Conservation (phyloP, 805 yeast species). For the Pichia kluyveri region DNA sequence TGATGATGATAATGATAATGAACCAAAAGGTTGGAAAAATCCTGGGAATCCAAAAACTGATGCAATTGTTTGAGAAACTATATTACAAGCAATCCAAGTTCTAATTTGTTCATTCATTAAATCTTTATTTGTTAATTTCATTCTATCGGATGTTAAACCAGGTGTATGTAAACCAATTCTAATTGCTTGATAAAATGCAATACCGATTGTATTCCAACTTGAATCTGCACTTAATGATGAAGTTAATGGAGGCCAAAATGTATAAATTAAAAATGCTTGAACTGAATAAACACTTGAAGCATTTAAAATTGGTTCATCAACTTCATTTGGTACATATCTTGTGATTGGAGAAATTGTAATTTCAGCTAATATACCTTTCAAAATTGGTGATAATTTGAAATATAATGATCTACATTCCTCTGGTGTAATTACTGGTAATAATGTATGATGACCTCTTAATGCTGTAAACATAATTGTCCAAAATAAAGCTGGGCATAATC, state of each 20-base stretch:
- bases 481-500: slow-evolving; percentile 78
- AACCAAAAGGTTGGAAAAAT: slow-evolving; percentile 74
- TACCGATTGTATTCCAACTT: slow-evolving; percentile 91
- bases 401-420: slow-evolving; percentile 33
- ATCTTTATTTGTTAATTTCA: slow-evolving; percentile 34
- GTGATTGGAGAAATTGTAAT: slow-evolving; percentile 87
- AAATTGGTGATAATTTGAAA: slow-evolving; percentile 53
- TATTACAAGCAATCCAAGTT: slow-evolving; percentile 92
- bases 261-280: slow-evolving; percentile 80
- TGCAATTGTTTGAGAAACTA: slow-evolving; percentile 83
- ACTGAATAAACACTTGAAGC: slow-evolving; percentile 90
- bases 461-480: slow-evolving; percentile 92
- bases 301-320: slow-evolving; percentile 73
- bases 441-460: slow-evolving; percentile 49
- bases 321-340: slow-evolving; percentile 68
- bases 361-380: slow-evolving; percentile 75
- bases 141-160: slow-evolving; percentile 44
- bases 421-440: slow-evolving; percentile 12
- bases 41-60: slow-evolving; percentile 93
- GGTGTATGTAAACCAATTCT: slow-evolving; percentile 86
- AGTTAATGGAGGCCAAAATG: slow-evolving; percentile 94
- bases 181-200: slow-evolving; percentile 87
- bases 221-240: slow-evolving; percentile 93
- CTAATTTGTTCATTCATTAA: slow-evolving; percentile 67
- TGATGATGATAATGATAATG: slow-evolving; percentile 27